Evolutionary conservation across 129 eudicot species (phyloP), one percentile per base, ranked within the genome.

Genomic region (Calendula officinalis): DNA sequence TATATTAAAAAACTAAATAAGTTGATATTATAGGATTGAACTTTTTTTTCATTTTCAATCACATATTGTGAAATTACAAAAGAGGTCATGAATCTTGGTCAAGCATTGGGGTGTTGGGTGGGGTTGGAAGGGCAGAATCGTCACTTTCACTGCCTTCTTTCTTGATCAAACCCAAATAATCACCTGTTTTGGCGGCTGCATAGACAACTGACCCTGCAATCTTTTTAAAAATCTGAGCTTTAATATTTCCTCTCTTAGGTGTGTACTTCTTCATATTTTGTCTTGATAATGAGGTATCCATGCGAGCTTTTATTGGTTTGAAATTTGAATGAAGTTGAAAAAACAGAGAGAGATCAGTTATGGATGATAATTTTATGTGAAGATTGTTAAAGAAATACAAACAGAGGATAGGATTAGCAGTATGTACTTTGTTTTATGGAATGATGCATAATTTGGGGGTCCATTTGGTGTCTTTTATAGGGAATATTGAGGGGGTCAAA

Each of bases 131-230:
- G 38, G 52, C 36, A 47, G 34, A 36, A 22, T 15, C 67, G 39
- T 49, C 75, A 49, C 60, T 60, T 70, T 70, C 67, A 47, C 4
- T 49, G 38, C 10, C 51, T 12, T 70, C 67, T 49, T 60, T 60
- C 75, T 70, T 49, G 68, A 70, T 60, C 12, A 60, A 38, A 39
- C 68, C 67, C 17, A 70, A n/a, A 58, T 17, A 60, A 39, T 22
- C 49, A 22, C 35, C 38, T 11, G 42, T 50, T 69, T 5, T 57
- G 27, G 40, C 7, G 3, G 59, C 54, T 60, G 36, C 17, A 49
- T 22, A 60, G 36, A 60, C 68, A 3, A 60, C 40, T 7, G 68
- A 38, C 16, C 1, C 30, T 30, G 53, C 68, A 41, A 70, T 49
- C 17, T 8, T 52, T 60, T 60, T 32, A 49, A 60, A 70, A 22